These are phyloP conservation scores for Carnegiea gigantea DNA, from an alignment of 179 eudicot species.

Conservation along the genomic window DNA sequence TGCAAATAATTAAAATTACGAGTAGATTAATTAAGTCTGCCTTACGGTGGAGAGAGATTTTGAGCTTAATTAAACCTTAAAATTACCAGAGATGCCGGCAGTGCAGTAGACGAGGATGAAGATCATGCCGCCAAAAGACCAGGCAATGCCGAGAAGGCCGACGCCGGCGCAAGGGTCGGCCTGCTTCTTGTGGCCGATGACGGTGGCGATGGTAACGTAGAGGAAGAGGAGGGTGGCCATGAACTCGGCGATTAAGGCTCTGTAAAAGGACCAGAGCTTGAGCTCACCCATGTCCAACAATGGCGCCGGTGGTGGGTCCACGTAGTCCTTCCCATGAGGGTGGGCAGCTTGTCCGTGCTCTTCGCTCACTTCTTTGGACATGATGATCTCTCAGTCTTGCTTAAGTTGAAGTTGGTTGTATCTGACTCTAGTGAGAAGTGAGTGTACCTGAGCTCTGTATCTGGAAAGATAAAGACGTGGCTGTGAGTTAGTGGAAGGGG, in stretches of 20 bases:
- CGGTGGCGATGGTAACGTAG: slow-evolving; percentile 71
- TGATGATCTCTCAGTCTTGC: slow-evolving; percentile 3
- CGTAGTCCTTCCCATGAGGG: slow-evolving; percentile 66
- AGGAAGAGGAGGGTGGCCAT: slow-evolving; percentile 76
- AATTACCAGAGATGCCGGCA: slow-evolving; percentile 78
- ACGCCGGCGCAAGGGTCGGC: slow-evolving; percentile 61
- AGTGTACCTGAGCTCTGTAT: no score
- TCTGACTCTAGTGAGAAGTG: not conserved
- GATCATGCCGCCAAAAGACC: slow-evolving; percentile 93
- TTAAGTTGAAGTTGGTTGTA: not conserved
- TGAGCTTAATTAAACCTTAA: no score
- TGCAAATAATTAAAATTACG: slow-evolving; percentile 10
- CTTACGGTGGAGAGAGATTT: no score
- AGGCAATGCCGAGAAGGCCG: slow-evolving; percentile 75
- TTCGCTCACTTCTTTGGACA: slow-evolving; percentile 78
- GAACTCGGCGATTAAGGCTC: slow-evolving; percentile 83
- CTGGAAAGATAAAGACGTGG: not conserved
- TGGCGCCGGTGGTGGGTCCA: slow-evolving; percentile 85
- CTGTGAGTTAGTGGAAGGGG: not conserved
- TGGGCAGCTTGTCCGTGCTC: slow-evolving; percentile 32
- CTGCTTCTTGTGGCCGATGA: slow-evolving; percentile 73
- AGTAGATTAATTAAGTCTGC: no score
- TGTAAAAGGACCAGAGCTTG: slow-evolving; percentile 73
- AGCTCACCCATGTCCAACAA: slow-evolving; percentile 65
- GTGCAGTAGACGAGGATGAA: slow-evolving; percentile 87